These are phyloP conservation scores for Claviceps pusilla DNA, from an alignment of 2,329 filamentous ascomycete genomes.

Conservation along the genomic window DNA sequence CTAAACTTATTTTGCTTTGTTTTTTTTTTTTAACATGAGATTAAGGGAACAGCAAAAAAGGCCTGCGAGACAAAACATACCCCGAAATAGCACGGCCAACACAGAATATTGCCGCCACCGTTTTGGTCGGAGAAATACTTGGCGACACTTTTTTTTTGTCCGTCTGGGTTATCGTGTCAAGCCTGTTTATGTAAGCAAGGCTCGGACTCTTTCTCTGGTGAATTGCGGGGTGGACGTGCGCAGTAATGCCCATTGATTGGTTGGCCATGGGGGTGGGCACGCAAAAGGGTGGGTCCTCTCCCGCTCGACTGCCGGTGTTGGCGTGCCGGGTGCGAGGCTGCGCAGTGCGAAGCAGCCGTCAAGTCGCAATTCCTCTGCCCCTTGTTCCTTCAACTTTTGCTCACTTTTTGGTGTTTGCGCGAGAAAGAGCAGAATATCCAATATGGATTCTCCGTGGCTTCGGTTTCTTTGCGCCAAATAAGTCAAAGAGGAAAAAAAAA, in stretches of 20 bases:
- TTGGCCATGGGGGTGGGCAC: background rate
- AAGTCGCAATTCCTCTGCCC: background rate
- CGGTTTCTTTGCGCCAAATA: background rate
- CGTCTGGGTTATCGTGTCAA: background rate
- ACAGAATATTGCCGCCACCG: background rate
- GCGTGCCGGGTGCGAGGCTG: background rate
- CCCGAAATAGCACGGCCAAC: background rate
- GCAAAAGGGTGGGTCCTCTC: background rate
- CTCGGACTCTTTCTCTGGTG: conserved; percentile 4
- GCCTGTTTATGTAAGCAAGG: conserved; percentile 19
- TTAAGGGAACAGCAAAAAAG: background rate
- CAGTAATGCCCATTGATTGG: background rate
- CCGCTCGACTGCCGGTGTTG: background rate
- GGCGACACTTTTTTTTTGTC: conserved; percentile 1
- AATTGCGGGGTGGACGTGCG: background rate
- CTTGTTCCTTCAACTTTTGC: background rate
- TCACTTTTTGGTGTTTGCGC: background rate
- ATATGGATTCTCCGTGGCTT: background rate
- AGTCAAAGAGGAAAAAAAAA: background rate
- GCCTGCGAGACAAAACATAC: background rate
- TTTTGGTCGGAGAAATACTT: conserved; percentile 2
- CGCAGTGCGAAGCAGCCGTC: background rate
- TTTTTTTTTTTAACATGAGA: background rate
- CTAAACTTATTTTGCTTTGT: background rate
- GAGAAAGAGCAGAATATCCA: background rate